phyloP scores from a whole-genome alignment of 2,329 filamentous ascomycete species.

The Chaetomium sp. region DNA sequence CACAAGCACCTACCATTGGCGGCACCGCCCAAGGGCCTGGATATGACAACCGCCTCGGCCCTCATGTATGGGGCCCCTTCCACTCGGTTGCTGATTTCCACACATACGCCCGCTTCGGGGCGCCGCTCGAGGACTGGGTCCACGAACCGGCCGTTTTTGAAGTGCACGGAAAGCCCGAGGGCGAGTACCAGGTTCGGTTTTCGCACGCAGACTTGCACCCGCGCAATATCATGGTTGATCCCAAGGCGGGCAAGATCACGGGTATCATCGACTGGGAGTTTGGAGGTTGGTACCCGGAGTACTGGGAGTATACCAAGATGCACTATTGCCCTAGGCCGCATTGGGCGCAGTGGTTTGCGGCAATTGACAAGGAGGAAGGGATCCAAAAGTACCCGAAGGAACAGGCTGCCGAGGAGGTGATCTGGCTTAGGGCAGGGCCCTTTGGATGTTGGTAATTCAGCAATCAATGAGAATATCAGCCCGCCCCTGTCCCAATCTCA shows the following conservation, averaged over 20 bases:
- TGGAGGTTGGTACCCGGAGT: conserved; percentile 7
- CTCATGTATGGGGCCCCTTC: conserved; percentile 9
- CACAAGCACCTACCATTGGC: conserved; percentile 4
- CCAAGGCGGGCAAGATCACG: conserved; percentile 9
- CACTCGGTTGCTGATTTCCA: conserved; percentile 7
- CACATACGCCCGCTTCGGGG: conserved; percentile 12
- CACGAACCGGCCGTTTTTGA: conserved; percentile 7
- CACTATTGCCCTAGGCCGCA: not conserved
- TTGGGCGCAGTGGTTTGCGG: not conserved
- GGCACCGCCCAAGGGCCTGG: conserved; percentile 1
- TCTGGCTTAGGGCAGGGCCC: not conserved
- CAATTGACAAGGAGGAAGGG: conserved; percentile 2
- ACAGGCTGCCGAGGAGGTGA: conserved; percentile 1
- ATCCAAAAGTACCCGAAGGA: conserved; percentile 5
- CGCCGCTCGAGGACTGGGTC: conserved; percentile 10
- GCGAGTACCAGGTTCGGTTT: conserved; percentile 2
- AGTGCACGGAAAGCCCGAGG: conserved; percentile 17
- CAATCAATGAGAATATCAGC: not conserved
- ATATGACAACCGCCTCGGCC: conserved; percentile 1
- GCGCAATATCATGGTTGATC: conserved; percentile 5
- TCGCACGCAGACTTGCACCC: not conserved
- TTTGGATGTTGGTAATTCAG: not conserved
- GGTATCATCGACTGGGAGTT: conserved; percentile 9
- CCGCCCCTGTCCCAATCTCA: no score
- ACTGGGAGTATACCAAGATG: conserved; percentile 11